Percentiles rank a stretch among this genome's conserved stretches.
Conservation (phyloP, 1,284 basidiomycete species). For the Inonotus obliquus region DNA sequence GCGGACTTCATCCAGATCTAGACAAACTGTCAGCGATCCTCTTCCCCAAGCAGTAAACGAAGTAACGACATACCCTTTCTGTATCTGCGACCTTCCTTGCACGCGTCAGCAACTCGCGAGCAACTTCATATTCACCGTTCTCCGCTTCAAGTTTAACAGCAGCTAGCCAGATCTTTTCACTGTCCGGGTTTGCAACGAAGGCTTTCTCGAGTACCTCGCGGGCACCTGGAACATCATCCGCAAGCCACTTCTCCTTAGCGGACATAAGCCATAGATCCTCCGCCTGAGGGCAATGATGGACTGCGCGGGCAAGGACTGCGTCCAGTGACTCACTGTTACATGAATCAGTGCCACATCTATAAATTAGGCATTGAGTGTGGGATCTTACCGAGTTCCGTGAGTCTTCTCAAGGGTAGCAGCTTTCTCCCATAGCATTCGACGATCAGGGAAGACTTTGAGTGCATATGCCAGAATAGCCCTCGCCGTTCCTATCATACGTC, state of each 20-base stretch:
- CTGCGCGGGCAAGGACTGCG: constrained; percentile 77
- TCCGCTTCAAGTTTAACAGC: constrained; percentile 96
- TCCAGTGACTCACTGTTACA: constrained; percentile 69
- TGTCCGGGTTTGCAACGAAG: constrained; percentile 94
- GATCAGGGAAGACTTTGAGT: constrained; percentile 86
- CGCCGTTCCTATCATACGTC: constrained; percentile 78
- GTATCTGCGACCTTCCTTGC: constrained; percentile 89
- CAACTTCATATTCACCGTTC: constrained; percentile 85
- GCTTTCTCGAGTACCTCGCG: constrained; percentile 85
- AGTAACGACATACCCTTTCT: constrained; percentile 59
- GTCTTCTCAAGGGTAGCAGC: constrained; percentile 91
- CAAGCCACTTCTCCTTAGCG: constrained; percentile 92
- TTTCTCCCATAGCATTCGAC: constrained; percentile 78
- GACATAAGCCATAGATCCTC: constrained; percentile 97
- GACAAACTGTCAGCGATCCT: constrained; percentile 10
- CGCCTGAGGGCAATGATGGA: constrained; percentile 87
- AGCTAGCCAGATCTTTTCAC: constrained; percentile 95
- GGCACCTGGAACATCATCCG: constrained; percentile 83
- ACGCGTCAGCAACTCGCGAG: constrained; percentile 80
- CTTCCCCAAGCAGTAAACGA: background rate
- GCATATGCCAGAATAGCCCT: constrained; percentile 88
- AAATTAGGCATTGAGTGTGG: constrained; percentile 13
- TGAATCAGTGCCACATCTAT: background rate
- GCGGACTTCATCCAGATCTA: constrained; percentile 99
- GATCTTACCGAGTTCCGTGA: constrained; percentile 70